Evolutionary conservation across 495 filamentous ascomycete genomes (phyloP), one percentile per base, ranked within the genome.

Genomic region (Penicillium robsamsonii): DNA sequence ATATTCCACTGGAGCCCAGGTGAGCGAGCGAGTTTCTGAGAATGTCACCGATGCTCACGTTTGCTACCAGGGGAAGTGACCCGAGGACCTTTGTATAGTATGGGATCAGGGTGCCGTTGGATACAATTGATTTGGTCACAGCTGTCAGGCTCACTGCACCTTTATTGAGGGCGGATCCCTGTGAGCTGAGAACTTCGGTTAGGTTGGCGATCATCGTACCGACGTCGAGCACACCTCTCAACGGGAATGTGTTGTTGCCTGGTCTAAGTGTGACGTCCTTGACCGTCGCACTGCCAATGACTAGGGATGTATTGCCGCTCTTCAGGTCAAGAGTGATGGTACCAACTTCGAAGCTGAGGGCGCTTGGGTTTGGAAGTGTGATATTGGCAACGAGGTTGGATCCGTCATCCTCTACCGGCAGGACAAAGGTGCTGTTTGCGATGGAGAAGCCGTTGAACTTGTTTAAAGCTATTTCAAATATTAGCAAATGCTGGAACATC

Each of bases 251-350:
- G 70, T 87, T 87, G 57, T 78, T 75, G 24, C 87, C 87, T 3
- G 87, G 85, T 8, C 49, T 55, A 40, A 89, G 77, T 4, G 72
- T 64, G 15, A 89, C 73, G 65, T 86, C 77, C 59, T 76, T 64
- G 38, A 90, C 63, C 18, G 73, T 79, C 40, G 78, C 73, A 50
- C 72, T 80, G 55, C 85, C 86, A 56, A 87, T 72, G 11, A 61
- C 12, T 18, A 67, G 55, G 12, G 38, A 31, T 29, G 52, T 40
- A 30, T 66, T 57, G 24, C 70, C 70, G 27, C 57, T 66, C 25
- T 69, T 66, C 35, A 74, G 57, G 31, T 75, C 61, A 20, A 75
- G 57, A 6, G 56, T 55, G 3, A 70, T 59, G 8, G 60, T 72
- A n/a, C 71, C 72, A 3, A 75, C 69, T 58, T 71, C 61, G 9